Percentiles rank a stretch among this genome's conserved stretches.
Evolutionary conservation across 2,329 filamentous ascomycete genomes (phyloP).

Genomic region (Aspergillus sp.): DNA sequence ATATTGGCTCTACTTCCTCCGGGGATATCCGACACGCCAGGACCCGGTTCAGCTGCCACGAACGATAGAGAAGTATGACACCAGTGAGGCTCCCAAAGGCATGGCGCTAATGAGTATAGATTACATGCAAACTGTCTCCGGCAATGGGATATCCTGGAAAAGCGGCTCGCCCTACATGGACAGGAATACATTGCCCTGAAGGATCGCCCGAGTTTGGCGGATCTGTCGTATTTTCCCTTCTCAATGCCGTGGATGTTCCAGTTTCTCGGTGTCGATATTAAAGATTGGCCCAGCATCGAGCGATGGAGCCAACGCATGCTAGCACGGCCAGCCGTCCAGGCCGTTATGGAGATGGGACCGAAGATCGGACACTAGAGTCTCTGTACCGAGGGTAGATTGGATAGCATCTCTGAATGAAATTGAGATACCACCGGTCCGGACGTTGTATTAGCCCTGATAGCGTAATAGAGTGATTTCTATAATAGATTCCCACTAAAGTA

Average conservation of each 20-base stretch:
- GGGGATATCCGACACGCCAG: constrained; percentile 5
- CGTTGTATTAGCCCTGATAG: too few relatives aligned
- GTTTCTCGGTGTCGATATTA: constrained; percentile 3
- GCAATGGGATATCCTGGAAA: constrained; percentile 5
- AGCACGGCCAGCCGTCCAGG: neutral
- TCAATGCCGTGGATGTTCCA: constrained; percentile 9
- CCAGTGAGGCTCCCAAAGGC: neutral
- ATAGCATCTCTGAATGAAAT: too few relatives aligned
- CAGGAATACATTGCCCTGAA: constrained; percentile 5
- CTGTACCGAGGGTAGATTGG: too few relatives aligned
- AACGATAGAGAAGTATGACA: constrained; percentile 6
- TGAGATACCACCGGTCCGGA: too few relatives aligned
- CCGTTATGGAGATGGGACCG: neutral
- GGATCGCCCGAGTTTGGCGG: constrained; percentile 5
- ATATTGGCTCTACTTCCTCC: constrained; percentile 10
- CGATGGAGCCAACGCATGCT: neutral
- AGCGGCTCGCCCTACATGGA: neutral
- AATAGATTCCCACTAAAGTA: too few relatives aligned
- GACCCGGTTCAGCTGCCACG: constrained; percentile 6
- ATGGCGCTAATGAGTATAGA: neutral
- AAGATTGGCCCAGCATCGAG: constrained; percentile 6
- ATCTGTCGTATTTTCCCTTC: constrained; percentile 7
- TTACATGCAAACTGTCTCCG: neutral
- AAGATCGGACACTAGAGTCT: too few relatives aligned
- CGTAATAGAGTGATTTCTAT: too few relatives aligned